Base-by-base conservation (phyloP, 805 yeast species). In the Teunomyces aglyptinius region DNA sequence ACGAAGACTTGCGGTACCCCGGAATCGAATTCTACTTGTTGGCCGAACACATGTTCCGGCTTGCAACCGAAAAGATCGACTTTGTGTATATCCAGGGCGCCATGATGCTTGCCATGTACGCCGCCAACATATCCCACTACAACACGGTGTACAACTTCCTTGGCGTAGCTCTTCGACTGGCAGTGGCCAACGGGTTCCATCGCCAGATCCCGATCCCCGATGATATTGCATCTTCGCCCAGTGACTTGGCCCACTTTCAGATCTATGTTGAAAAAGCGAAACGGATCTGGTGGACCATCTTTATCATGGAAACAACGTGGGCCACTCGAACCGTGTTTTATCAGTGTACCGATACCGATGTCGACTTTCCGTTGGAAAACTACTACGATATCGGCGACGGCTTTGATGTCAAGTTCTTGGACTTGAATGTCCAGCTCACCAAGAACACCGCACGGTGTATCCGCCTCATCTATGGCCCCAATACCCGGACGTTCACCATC, bases 241-340 rank as follows among this genome's bases (percentile, higher is more conserved):
- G 16, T 8, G 51, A 43, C 7, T 29, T 15, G 32, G 42, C 27
- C 15, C 8, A 16, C 15, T 49, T 41, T 27, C 46, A 42, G 13
- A 38, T 47, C 6, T 28, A 24, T 7, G 50, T 49, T 8, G 75
- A 70, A 40, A 67, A 64, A 43, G 54, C 60, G 6, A 70, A 69
- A 47, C 58, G 75, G 24, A 47, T 71, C 19, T 71, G 75, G 74
- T 71, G 76, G 76, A 60, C 74, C 2, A 61, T 68, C 1, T 71
- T 67, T 47, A 64, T 70, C 10, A 61, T 67, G 31, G 76, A 71
- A 52, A 63, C 66, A 5, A 57, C 64, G 8, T 71, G 75, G 75
- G 65, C 75, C 2, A 60, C 73, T 3, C 64, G 65, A 43, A 65
- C 75, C 2, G 68, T 70, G 16, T 72, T 69, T 48, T 66, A 71